These are phyloP conservation scores for Gonapodya sp. DNA, from an alignment of 192 early-diverging fungal species.

Conservation along the genomic window DNA sequence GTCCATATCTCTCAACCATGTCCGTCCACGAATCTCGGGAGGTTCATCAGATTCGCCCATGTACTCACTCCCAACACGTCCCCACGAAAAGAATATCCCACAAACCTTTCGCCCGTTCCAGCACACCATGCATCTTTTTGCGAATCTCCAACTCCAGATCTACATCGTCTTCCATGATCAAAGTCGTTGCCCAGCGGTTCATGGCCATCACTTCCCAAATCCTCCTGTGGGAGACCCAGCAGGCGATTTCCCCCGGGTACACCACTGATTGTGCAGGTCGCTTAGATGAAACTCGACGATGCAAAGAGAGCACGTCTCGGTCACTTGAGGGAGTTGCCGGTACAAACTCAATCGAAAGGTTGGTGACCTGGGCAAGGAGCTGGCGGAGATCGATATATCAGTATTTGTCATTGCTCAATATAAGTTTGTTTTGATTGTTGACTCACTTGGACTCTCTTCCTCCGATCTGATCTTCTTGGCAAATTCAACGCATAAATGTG, in stretches of 20 bases:
- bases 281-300: background rate
- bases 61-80: background rate
- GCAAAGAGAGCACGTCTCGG: background rate
- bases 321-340: background rate
- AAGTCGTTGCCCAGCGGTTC: background rate
- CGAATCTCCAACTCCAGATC: background rate
- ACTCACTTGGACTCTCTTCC: background rate
- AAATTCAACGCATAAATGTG: background rate
- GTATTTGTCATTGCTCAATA: no score
- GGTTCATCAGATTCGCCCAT: background rate
- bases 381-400: no score
- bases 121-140: background rate
- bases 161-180: background rate
- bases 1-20: background rate
- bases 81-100: background rate
- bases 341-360: background rate
- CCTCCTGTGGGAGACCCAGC: background rate
- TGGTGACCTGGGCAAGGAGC: background rate
- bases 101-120: background rate
- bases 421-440: no score
- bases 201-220: background rate
- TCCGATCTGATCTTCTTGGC: background rate
- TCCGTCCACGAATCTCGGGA: background rate
- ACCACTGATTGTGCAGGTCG: background rate
- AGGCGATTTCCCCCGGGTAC: background rate